Conservation (phyloP, 169 alveolate species). For the Plasmodium vivax region DNA sequence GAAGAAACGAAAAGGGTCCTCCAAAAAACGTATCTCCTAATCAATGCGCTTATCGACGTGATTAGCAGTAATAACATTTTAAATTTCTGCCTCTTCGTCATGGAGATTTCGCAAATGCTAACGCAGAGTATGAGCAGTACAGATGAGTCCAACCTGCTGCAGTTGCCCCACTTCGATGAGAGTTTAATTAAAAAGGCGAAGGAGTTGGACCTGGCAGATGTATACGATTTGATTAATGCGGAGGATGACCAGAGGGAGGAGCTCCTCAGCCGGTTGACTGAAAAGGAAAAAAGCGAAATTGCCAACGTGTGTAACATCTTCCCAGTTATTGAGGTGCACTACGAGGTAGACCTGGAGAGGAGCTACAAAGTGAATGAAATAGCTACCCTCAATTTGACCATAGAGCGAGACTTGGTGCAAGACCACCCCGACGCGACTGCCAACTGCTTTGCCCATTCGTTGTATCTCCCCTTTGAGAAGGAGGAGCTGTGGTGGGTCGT, state of each 20-base stretch:
- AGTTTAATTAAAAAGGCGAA: slow-evolving; percentile 88
- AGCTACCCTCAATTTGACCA: slow-evolving; percentile 70
- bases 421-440: slow-evolving; percentile 83
- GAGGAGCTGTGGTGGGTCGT: slow-evolving; percentile 99
- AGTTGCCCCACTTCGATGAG: slow-evolving; percentile 93
- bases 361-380: slow-evolving; percentile 76
- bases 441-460: slow-evolving; percentile 89
- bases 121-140: slow-evolving; percentile 95
- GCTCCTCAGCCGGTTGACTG: slow-evolving; percentile 85
- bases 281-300: slow-evolving; percentile 86
- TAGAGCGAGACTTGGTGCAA: slow-evolving; percentile 74
- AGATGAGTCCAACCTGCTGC: slow-evolving; percentile 90
- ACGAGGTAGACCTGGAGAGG: slow-evolving; percentile 70
- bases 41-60: slow-evolving; percentile 98
- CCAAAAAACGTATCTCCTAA: slow-evolving; percentile 86
- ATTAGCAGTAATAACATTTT: slow-evolving; percentile 95
- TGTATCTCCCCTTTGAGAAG: slow-evolving; percentile 96
- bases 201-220: slow-evolving; percentile 90
- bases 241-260: slow-evolving; percentile 95
- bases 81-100: slow-evolving; percentile 94
- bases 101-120: slow-evolving; percentile 97
- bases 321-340: slow-evolving; percentile 89
- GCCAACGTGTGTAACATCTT: slow-evolving; percentile 92
- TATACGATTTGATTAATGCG: slow-evolving; percentile 95
- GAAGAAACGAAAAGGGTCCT: slow-evolving; percentile 87